Evolutionary conservation across 2,329 filamentous ascomycete genomes (phyloP), one percentile per base, ranked within the genome.

Genomic region (Paracoccidioides lutzii): DNA sequence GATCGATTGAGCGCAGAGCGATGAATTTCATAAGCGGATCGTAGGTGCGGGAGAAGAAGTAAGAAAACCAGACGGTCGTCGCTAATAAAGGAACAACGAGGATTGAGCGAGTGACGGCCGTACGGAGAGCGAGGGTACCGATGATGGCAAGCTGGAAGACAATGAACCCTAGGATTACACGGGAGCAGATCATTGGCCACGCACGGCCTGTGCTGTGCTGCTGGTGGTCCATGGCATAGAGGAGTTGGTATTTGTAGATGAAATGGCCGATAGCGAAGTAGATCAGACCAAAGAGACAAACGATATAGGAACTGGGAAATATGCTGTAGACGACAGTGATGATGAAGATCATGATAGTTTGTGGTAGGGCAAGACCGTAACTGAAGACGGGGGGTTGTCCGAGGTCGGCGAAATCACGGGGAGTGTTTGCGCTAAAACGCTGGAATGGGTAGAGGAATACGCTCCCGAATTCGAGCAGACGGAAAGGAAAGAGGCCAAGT

Each of bases 221-320:
- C 50, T 89, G 87, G 68, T 97, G 91, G 64, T 97, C 90, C 93
- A 98, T 98, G 37, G 93, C 90, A 69, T 98, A 98, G 4, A 98
- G 78, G 4, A 98, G 77, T 74, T 98, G 94, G 72, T 98, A 98
- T 69, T 96, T 96, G 79, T 95, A 94, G 37, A 88, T 87, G 66
- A 91, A 91, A 68, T 88, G 87, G 22, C 90, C 90, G 12, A 95
- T 80, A 22, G 52, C 58, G 58, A 76, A 75, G 55, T 74, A 98
- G 10, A 88, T 75, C 51, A 91, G 74, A 3, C 75, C 93, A 51
- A 91, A 84, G 8, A 90, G 76, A 14, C 95, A 80, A 10, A 97
- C 86, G 54, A 87, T 77, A 74, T 85, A 94, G 0, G 90, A 93
- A 51, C 80, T 79, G 0, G 82, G 83, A 10, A 97, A 77, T 15